A percentile compares a stretch with the other conserved stretches of the same genome.
Conservation (phyloP, 2,329 filamentous ascomycete genomes). For the Fusarium nanum region DNA sequence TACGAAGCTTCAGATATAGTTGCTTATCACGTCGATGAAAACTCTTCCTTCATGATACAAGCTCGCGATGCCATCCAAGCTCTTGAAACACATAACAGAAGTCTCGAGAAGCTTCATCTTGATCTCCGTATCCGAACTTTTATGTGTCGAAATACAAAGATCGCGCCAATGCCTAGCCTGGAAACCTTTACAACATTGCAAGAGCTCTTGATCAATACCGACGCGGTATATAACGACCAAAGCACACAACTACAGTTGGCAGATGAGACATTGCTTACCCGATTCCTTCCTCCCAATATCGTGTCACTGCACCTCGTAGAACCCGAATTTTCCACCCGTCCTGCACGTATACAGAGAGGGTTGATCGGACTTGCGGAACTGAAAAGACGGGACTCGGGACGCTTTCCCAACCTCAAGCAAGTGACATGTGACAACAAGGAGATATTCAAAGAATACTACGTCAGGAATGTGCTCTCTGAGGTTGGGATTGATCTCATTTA, state of each 20-base stretch:
- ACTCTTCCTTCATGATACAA: conserved; percentile 1
- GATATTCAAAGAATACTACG: neutral
- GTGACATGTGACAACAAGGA: neutral
- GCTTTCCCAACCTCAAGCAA: neutral
- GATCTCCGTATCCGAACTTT: conserved; percentile 13
- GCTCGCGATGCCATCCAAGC: conserved; percentile 4
- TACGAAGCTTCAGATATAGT: conserved; percentile 15
- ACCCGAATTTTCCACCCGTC: neutral
- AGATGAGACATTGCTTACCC: neutral
- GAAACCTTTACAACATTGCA: conserved; percentile 13
- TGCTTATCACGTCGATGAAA: neutral
- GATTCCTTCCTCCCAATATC: neutral
- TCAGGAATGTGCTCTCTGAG: neutral
- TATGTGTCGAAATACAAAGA: neutral
- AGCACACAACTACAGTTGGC: neutral
- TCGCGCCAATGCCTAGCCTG: conserved; percentile 9
- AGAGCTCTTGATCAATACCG: conserved; percentile 20
- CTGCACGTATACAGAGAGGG: neutral
- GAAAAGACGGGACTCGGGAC: neutral
- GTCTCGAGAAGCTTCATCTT: conserved; percentile 22
- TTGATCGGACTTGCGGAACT: neutral
- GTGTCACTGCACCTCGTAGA: neutral
- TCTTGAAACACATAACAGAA: conserved; percentile 10
- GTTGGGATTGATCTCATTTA: neutral
- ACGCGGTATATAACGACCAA: neutral